Conservation (phyloP, 768 basidiomycete species). For the Kwoniella bestiolae region DNA sequence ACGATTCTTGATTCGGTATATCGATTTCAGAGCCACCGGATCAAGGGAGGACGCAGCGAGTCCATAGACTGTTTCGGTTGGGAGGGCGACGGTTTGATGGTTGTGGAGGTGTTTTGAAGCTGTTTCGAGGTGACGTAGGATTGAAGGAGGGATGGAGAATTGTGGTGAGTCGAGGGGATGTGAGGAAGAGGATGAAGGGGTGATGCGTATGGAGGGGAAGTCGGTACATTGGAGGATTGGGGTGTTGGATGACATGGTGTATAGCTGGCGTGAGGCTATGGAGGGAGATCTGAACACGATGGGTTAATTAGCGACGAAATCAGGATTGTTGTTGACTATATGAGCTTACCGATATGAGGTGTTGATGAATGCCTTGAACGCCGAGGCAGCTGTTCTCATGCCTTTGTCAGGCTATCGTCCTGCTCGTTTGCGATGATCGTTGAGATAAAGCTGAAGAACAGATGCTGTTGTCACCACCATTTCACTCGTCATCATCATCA, state of each 20-base stretch:
- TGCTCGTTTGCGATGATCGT: too few species aligned
- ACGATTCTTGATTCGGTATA: constrained; percentile 87
- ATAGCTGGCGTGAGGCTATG: not conserved
- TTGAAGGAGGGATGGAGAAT: constrained; percentile 32
- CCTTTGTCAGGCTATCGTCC: not conserved
- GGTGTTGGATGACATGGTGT: constrained; percentile 31
- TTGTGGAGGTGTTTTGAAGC: constrained; percentile 49
- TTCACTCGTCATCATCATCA: not conserved
- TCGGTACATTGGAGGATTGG: constrained; percentile 46
- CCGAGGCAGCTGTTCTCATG: not conserved
- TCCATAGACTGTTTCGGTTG: constrained; percentile 98
- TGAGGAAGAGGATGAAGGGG: constrained; percentile 24
- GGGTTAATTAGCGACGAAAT: too few species aligned
- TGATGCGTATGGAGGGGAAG: constrained; percentile 27
- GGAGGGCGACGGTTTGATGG: constrained; percentile 69
- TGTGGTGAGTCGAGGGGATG: constrained; percentile 43
- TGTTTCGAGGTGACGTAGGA: constrained; percentile 33
- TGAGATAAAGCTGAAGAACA: too few species aligned
- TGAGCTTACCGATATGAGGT: not conserved
- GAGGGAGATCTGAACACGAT: not conserved
- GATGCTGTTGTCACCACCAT: not conserved
- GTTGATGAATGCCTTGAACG: not conserved
- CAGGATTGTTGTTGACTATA: too few species aligned
- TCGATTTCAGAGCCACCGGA: constrained; percentile 66
- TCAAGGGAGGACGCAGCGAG: constrained; percentile 83